Evolutionary conservation across 495 filamentous ascomycete species (phyloP).

Genomic region (Lophiostoma macrostomum): DNA sequence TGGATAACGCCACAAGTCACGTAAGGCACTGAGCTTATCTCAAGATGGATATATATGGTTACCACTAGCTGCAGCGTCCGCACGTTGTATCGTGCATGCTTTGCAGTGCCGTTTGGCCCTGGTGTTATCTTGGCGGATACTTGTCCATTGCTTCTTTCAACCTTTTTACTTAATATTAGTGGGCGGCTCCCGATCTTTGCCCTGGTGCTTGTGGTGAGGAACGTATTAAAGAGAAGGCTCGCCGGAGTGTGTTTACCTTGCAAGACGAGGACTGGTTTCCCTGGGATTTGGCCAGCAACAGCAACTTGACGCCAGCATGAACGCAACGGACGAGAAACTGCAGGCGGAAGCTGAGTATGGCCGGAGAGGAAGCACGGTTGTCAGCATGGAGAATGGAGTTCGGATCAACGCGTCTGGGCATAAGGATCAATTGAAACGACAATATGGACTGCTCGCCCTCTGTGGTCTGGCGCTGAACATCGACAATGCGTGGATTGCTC

Average conservation of each 20-base stretch:
- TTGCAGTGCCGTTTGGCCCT: too few species aligned
- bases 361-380: conserved; percentile 7
- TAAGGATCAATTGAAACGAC: conserved; percentile 53
- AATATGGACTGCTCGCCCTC: conserved; percentile 53
- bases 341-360: conserved; percentile 14
- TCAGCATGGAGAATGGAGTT: conserved; percentile 20
- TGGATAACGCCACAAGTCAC: not conserved
- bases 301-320: not conserved
- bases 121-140: too few species aligned
- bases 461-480: conserved; percentile 50
- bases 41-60: too few species aligned
- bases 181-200: too few species aligned
- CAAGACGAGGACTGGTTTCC: not conserved
- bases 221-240: too few species aligned
- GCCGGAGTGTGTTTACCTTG: not conserved
- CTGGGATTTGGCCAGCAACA: not conserved
- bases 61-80: too few species aligned
- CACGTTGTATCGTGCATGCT: too few species aligned
- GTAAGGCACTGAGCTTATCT: not conserved
- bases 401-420: conserved; percentile 53
- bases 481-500: conserved; percentile 56
- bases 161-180: too few species aligned
- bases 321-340: conserved; percentile 1
- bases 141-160: too few species aligned
- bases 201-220: too few species aligned